Base-by-base conservation (phyloP, 352 stramenopile species). In the Phytophthora multivora region DNA sequence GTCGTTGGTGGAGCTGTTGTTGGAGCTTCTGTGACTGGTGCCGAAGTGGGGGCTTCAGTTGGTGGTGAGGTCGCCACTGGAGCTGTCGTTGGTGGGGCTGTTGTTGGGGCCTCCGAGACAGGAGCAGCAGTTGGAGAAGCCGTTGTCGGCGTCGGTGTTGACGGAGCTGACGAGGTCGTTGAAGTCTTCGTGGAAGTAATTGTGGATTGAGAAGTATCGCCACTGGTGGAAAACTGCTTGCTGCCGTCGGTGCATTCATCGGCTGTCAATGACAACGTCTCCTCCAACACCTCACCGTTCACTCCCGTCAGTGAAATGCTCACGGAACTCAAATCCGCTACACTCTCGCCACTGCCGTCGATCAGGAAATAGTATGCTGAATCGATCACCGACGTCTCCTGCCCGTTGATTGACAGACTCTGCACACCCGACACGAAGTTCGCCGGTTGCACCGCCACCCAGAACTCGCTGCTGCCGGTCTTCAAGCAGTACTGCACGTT, bases 401-500 rank as follows among this genome's bases (percentile, higher is more conserved):
- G 59, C 19, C 75, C 77, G 36, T 90, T 83, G 50, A 92, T 82
- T 25, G 59, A 63, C 42, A 90, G 31, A 58, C 59, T 83, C 63
- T 74, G 21, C 49, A 92, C 66, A 23, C 83, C 83, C 4, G 72
- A 63, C 33, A 72, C 63, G 25, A 79, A 66, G 62, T 90, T 89
- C 16, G 83, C 66, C 8, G 83, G 83, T 49, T 92, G 83, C 49
- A 92, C 58, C 0, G 83, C 80, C 21, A 75, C 59, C 80, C 80
- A 92, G 41, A 82, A 88, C 30, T 60, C 41, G 51, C 83, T 89
- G 48, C 79, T 89, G 12, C 79, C 80, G 2, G 51, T 66, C 56
- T 90, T 89, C 51, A 89, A 66, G 50, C 79, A 89, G 65, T 82
- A 89, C 59, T 89, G 66, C 59, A 89, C 63, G 40, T 84, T 77